Evolutionary conservation across 2,329 filamentous ascomycete genomes (phyloP).

Genomic region (Penicillium sp.): DNA sequence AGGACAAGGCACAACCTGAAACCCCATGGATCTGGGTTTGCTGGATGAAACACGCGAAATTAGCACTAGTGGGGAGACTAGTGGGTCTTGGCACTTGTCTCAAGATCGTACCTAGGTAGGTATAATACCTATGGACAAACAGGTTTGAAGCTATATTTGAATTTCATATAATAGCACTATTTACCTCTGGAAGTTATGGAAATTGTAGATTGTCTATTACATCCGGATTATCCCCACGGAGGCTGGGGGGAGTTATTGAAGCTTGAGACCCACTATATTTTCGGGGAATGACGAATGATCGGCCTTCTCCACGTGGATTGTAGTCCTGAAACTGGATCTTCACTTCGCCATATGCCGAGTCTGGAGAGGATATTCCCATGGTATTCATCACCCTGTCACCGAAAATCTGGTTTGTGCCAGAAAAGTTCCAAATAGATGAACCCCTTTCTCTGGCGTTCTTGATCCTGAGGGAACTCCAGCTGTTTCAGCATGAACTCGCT

Average conservation of each 20-base stretch:
- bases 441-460: neutral
- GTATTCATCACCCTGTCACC: neutral
- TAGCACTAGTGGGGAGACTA: conserved; percentile 21
- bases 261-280: neutral
- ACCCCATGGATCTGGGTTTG: conserved; percentile 23
- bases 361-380: neutral
- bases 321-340: conserved; percentile 4
- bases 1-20: conserved; percentile 22
- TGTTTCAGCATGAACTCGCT: conserved; percentile 1
- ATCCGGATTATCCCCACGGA: neutral
- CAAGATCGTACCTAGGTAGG: neutral
- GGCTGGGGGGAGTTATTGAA: neutral
- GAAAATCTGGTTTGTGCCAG: neutral
- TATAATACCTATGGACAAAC: neutral
- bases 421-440: conserved; percentile 1
- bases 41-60: conserved; percentile 31
- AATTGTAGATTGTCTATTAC: neutral
- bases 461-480: neutral
- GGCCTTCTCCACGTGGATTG: neutral
- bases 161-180: too few relatives aligned
- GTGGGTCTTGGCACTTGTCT: conserved; percentile 9
- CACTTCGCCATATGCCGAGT: neutral
- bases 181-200: too few relatives aligned
- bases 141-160: neutral
- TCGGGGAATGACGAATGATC: neutral